Evolutionary conservation across 306 rosid genomes (phyloP).

Genomic region (Rosa rugosa): DNA sequence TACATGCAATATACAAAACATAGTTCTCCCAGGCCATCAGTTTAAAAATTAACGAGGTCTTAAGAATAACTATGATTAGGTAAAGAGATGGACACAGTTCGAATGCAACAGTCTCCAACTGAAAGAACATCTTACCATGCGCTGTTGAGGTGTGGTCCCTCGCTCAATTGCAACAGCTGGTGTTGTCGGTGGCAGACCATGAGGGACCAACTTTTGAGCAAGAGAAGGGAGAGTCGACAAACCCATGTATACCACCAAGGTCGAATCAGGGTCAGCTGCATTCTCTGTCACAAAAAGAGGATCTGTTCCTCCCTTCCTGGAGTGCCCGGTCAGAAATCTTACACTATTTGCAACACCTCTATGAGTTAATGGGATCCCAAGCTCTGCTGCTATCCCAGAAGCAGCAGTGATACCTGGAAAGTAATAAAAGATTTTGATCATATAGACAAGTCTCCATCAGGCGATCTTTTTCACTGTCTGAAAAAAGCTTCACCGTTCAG

Average conservation of each 20-base stretch:
- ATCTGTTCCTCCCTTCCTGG: constrained; percentile 87
- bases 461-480: too few species aligned
- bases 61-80: neutral
- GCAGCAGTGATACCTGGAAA: constrained; percentile 89
- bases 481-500: too few species aligned
- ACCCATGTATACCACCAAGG: constrained; percentile 96
- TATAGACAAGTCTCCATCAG: neutral
- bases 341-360: constrained; percentile 80
- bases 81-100: neutral
- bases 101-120: neutral
- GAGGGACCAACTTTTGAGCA: constrained; percentile 70
- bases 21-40: neutral
- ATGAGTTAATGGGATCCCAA: constrained; percentile 91
- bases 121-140: constrained; percentile 45
- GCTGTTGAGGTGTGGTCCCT: constrained; percentile 89
- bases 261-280: constrained; percentile 84
- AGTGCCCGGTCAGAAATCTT: constrained; percentile 90
- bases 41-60: neutral
- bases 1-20: neutral
- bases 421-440: constrained; percentile 7
- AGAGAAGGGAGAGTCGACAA: constrained; percentile 88
- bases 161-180: constrained; percentile 94
- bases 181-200: constrained; percentile 72
- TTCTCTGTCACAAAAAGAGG: constrained; percentile 88
- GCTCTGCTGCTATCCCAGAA: constrained; percentile 86